Conservation (phyloP, 441 rosid genomes). For the Eruca vesicaria region DNA sequence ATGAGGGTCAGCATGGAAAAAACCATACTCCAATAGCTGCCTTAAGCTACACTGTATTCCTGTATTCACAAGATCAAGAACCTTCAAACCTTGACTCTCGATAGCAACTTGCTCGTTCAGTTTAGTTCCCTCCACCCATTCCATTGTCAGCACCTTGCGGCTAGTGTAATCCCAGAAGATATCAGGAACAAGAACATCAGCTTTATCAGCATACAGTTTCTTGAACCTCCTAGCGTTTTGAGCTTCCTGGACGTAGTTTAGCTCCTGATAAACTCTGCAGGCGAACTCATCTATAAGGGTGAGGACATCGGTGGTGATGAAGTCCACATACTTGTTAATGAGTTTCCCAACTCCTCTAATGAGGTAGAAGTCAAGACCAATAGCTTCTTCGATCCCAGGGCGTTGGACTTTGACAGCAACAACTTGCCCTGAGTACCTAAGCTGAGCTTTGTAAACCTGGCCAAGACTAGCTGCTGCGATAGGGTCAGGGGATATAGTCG, state of each 20-base stretch:
- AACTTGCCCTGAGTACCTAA: conserved; percentile 61
- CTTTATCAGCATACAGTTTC: conserved; percentile 87
- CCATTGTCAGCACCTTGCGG: conserved; percentile 90
- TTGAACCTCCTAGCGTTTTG: conserved; percentile 87
- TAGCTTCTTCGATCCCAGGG: conserved; percentile 83
- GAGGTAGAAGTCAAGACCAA: conserved; percentile 91
- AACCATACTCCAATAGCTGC: conserved; percentile 92
- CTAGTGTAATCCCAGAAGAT: conserved; percentile 93
- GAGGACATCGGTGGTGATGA: conserved; percentile 72
- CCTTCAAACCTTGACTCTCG: conserved; percentile 85
- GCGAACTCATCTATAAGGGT: conserved; percentile 88
- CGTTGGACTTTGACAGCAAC: conserved; percentile 91
- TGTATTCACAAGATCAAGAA: conserved; percentile 84
- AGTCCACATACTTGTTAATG: conserved; percentile 66
- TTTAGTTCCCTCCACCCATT: conserved; percentile 96
- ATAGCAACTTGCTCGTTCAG: conserved; percentile 79
- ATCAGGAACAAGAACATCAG: conserved; percentile 87
- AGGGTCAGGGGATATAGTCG: conserved; percentile 73
- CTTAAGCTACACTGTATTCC: conserved; percentile 95
- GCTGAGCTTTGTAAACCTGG: conserved; percentile 93
- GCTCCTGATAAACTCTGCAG: conserved; percentile 83
- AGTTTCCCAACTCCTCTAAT: conserved; percentile 71
- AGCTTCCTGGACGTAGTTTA: conserved; percentile 97
- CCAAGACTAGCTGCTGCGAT: conserved; percentile 97
- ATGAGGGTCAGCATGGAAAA: conserved; percentile 98